phyloP scores from a whole-genome alignment of 768 basidiomycete genomes.

The Lactarius hengduanensis region DNA sequence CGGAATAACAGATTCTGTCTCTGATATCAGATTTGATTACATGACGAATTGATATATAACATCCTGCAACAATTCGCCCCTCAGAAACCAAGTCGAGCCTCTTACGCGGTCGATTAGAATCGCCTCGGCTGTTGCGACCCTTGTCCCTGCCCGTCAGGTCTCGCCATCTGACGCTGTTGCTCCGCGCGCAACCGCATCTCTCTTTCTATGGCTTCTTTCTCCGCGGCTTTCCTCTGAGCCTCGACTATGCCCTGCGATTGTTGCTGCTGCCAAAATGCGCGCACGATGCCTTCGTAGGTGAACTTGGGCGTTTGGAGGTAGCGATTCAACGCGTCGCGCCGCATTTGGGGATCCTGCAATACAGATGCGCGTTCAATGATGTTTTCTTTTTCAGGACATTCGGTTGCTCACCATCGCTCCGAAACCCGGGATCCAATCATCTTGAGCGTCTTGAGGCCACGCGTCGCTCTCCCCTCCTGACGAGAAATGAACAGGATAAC shows the following conservation, averaged over 20 bases:
- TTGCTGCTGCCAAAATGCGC: slow-evolving; percentile 17
- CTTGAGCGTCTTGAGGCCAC: slow-evolving; percentile 15
- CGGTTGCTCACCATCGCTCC: slow-evolving; percentile 17
- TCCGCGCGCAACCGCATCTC: slow-evolving; percentile 12
- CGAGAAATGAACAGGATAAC: not conserved
- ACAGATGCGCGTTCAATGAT: not conserved
- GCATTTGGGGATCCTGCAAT: slow-evolving; percentile 17
- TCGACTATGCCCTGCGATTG: slow-evolving; percentile 12
- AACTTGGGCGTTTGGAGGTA: slow-evolving; percentile 18
- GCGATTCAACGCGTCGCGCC: slow-evolving; percentile 17
- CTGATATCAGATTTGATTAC: not conserved
- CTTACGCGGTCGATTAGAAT: slow-evolving; percentile 3
- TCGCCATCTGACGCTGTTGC: slow-evolving; percentile 12
- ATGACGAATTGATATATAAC: not conserved
- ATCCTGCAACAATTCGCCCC: not conserved
- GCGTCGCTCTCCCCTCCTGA: slow-evolving; percentile 5
- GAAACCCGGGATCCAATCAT: slow-evolving; percentile 22
- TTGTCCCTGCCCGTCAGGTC: slow-evolving; percentile 20
- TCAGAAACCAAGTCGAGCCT: not conserved
- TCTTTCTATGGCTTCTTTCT: slow-evolving; percentile 18
- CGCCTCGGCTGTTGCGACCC: slow-evolving; percentile 18
- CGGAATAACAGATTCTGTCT: not conserved
- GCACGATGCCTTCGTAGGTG: slow-evolving; percentile 20
- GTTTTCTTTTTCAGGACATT: not conserved
- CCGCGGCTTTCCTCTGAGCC: slow-evolving; percentile 14